phyloP scores from a whole-genome alignment of 371 early-diverging fungal species.

The Fennellomyces sp. region DNA sequence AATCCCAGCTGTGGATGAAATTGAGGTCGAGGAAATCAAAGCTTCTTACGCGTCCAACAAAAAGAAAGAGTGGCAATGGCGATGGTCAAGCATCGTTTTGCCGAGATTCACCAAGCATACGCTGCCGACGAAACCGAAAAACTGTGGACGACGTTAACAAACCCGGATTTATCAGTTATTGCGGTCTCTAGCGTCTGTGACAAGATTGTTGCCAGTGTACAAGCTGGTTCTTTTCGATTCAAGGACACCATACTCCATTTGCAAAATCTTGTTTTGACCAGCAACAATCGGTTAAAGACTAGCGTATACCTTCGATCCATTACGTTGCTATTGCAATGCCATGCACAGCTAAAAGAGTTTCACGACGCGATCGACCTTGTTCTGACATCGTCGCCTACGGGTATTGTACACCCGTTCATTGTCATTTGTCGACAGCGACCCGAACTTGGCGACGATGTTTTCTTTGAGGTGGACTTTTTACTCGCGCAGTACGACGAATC shows the following conservation, averaged over 20 bases:
- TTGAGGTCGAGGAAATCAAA: too few relatives aligned
- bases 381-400: conserved; percentile 4
- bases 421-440: conserved; percentile 31
- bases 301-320: conserved; percentile 25
- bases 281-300: conserved; percentile 18
- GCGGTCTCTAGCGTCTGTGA: conserved; percentile 42
- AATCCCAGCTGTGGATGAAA: too few relatives aligned
- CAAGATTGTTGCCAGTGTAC: conserved; percentile 20
- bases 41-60: too few relatives aligned
- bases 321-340: conserved; percentile 20
- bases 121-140: conserved; percentile 5
- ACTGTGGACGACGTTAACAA: conserved; percentile 25
- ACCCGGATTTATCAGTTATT: conserved; percentile 23
- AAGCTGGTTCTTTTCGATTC: conserved; percentile 8
- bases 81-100: conserved; percentile 31
- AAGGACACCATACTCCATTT: conserved; percentile 20
- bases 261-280: conserved; percentile 29
- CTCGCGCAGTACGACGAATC: conserved; percentile 7
- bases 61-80: background rate
- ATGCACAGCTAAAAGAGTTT: background rate
- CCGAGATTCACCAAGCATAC: conserved; percentile 33
- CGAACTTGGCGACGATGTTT: conserved; percentile 15
- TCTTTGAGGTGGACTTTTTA: conserved; percentile 27
- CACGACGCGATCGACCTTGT: background rate
- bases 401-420: conserved; percentile 26